Base-by-base conservation (phyloP, 1,284 basidiomycete genomes). In the Porogramme epimiltina region DNA sequence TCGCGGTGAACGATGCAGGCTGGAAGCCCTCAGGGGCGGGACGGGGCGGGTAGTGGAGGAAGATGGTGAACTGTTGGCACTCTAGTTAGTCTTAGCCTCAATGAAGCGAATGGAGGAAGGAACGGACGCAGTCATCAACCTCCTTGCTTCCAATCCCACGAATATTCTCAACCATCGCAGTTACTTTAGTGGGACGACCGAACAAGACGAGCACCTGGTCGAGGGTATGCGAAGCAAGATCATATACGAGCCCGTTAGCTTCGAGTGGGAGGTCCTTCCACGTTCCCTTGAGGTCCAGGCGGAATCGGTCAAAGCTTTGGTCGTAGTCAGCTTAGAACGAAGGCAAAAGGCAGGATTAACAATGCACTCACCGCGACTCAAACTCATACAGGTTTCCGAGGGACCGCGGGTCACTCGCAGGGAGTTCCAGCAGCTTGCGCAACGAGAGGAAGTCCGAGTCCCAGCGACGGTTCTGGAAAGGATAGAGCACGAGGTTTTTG, bases 391-490 rank as follows among this genome's bases (percentile, higher is more conserved):
- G 66, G 23, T 78, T 72, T 0, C 89, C 91, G 40, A 91, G 67
- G 5, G 77, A 81, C 54, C 77, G 70, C 3, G 78, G 72, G 15
- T 81, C 76, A 3, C 73, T 69, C 8, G 75, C 61, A 8, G 81
- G 84, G 54, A 83, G 72, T 16, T 74, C 70, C 36, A 95, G 67
- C 20, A 95, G 75, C 47, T 80, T 75, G 64, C 81, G 79, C 48
- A 94, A 73, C 5, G 91, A 84, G 47, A 93, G 73, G 71, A 88
- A 93, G 66, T 95, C 93, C 2, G 85, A 84, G 69, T 92, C 89
- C 83, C 85, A 92, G 59, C 90, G 79, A 45, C 90, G 77, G 70
- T 94, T 95, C 68, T 95, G 91, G 71, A 85, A 93, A 3, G 82
- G 80, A 60, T 87, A 89, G 36, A 93, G 70, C 26, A 93, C 77